These are phyloP conservation scores for Solanum hybrid DNA, from an alignment of 305 asterid genomes.

Conservation along the genomic window DNA sequence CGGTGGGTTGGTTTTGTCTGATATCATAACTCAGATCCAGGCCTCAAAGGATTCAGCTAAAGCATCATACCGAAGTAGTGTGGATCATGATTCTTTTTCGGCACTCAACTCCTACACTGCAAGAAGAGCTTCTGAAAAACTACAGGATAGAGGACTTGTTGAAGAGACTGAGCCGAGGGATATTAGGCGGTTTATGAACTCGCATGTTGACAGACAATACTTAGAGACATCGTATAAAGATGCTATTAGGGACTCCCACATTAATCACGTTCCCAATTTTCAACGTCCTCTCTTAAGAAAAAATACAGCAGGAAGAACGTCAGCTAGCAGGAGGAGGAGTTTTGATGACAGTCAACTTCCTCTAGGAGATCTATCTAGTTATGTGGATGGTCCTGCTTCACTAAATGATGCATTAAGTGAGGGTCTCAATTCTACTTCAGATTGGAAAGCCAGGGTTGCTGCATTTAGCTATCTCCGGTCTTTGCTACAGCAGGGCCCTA, in stretches of 20 bases:
- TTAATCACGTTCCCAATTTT: constrained; percentile 73
- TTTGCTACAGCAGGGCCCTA: constrained; percentile 81
- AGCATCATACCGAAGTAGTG: constrained; percentile 46
- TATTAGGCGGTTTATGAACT: constrained; percentile 51
- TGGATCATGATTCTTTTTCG: constrained; percentile 47
- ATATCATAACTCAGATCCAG: constrained; percentile 89
- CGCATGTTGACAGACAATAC: constrained; percentile 61
- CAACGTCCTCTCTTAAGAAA: constrained; percentile 91
- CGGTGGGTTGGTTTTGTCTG: constrained; percentile 82
- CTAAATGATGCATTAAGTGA: constrained; percentile 82
- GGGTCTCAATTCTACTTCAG: constrained; percentile 90
- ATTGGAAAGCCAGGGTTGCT: constrained; percentile 96
- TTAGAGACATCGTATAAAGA: constrained; percentile 57
- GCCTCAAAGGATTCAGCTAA: constrained; percentile 83
- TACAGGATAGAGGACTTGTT: constrained; percentile 46
- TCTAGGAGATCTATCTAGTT: constrained; percentile 63
- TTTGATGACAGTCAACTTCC: constrained; percentile 86
- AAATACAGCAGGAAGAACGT: constrained; percentile 71
- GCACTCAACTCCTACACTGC: constrained; percentile 58
- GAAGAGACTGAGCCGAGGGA: constrained; percentile 73
- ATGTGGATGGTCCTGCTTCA: constrained; percentile 83
- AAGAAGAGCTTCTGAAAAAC: constrained; percentile 72
- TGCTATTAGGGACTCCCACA: constrained; percentile 57
- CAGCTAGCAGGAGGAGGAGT: constrained; percentile 89
- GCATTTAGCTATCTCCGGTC: constrained; percentile 76